phyloP scores from a whole-genome alignment of 169 alveolate species.

The Eimeria brunetti region DNA sequence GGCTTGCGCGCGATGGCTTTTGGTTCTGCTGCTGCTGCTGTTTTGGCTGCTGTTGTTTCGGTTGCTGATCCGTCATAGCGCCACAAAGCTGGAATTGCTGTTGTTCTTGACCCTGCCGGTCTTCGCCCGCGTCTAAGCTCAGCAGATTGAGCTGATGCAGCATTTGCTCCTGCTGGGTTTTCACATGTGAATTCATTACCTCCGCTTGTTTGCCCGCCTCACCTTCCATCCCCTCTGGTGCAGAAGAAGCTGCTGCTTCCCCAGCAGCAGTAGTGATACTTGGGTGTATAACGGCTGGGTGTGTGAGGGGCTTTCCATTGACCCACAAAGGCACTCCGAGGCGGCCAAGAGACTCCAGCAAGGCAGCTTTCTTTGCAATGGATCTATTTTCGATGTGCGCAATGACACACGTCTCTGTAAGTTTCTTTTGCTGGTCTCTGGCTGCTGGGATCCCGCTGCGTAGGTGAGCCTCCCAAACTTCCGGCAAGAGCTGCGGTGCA shows the following conservation, averaged over 20 bases:
- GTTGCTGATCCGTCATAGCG: slow-evolving; percentile 15
- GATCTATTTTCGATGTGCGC: slow-evolving; percentile 69
- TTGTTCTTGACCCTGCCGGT: slow-evolving; percentile 15
- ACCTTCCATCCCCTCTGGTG: neutral
- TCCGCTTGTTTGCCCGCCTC: neutral
- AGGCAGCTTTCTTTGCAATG: slow-evolving; percentile 10
- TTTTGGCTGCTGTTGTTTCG: neutral
- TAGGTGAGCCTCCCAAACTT: slow-evolving; percentile 75
- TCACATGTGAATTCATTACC: neutral
- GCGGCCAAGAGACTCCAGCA: slow-evolving; percentile 52
- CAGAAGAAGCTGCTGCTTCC: slow-evolving; percentile 5
- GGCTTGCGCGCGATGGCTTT: slow-evolving; percentile 16
- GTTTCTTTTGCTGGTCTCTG: slow-evolving; percentile 76
- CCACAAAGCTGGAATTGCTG: slow-evolving; percentile 38
- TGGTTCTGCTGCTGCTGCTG: slow-evolving; percentile 31
- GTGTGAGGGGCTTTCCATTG: slow-evolving; percentile 47
- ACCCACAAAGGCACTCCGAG: slow-evolving; percentile 73
- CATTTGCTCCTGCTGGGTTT: slow-evolving; percentile 20
- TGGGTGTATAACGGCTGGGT: slow-evolving; percentile 35
- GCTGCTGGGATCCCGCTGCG: slow-evolving; percentile 42
- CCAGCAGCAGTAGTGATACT: slow-evolving; percentile 26
- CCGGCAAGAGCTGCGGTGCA: slow-evolving; percentile 73
- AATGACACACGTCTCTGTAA: slow-evolving; percentile 66
- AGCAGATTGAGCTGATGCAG: slow-evolving; percentile 13
- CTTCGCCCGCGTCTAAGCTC: slow-evolving; percentile 1